Conservation (phyloP, 176 grass and related monocot genomes). For the Aegilops speltoides region DNA sequence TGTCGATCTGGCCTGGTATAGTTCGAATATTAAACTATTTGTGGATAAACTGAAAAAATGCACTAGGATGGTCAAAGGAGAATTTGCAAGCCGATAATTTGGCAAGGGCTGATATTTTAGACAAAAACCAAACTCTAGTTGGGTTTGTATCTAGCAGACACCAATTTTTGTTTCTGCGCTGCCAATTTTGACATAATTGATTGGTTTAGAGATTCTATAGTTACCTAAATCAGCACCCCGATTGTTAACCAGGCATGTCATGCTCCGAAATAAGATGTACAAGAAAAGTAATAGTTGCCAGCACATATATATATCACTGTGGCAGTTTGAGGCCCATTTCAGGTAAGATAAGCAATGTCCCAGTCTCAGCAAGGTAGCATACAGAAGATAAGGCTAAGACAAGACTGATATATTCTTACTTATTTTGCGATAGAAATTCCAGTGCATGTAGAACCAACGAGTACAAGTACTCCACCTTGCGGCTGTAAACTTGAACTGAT, state of each 20-base stretch:
- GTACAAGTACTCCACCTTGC: conserved; percentile 92
- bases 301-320: not conserved
- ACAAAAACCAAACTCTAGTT: not conserved
- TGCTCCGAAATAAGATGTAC: not conserved
- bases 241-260: no score
- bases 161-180: no score
- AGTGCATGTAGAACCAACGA: conserved; percentile 66
- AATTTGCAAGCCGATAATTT: not conserved
- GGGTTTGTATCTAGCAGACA: not conserved
- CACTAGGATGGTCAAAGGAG: not conserved
- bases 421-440: conserved; percentile 48
- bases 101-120: not conserved
- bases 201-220: no score
- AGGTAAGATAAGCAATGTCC: not conserved
- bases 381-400: not conserved
- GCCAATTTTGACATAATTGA: no score
- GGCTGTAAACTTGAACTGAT: conserved; percentile 83
- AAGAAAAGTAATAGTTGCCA: not conserved
- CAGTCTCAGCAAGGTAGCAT: not conserved
- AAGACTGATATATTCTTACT: conserved; percentile 36
- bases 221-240: no score
- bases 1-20: conserved; percentile 67
- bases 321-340: conserved; percentile 12
- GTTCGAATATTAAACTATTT: conserved; percentile 26
- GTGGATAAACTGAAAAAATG: conserved; percentile 15